These are phyloP conservation scores for Tricholoma furcatifolium DNA, from an alignment of 768 basidiomycete species.

Conservation along the genomic window DNA sequence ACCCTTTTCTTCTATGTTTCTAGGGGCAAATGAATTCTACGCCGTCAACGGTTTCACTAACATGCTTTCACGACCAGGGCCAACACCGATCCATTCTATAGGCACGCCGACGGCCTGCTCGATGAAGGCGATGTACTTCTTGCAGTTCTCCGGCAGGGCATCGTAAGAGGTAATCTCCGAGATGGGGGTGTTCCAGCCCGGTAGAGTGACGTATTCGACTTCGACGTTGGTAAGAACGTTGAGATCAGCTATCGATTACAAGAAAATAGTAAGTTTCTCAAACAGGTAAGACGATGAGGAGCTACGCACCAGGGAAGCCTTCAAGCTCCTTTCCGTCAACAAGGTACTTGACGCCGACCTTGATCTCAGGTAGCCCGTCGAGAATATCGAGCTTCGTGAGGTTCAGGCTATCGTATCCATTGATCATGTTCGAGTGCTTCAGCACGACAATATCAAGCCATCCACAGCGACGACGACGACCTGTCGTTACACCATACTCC, in stretches of 20 bases:
- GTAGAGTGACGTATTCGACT: slow-evolving; percentile 85
- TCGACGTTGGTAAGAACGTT: slow-evolving; percentile 76
- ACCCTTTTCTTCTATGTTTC: neutral
- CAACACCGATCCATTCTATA: slow-evolving; percentile 92
- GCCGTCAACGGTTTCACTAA: slow-evolving; percentile 22
- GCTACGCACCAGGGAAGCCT: slow-evolving; percentile 83
- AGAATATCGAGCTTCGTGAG: slow-evolving; percentile 96
- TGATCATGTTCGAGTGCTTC: slow-evolving; percentile 89
- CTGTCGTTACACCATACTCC: slow-evolving; percentile 93
- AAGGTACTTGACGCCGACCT: slow-evolving; percentile 79
- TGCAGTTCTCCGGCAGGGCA: slow-evolving; percentile 81
- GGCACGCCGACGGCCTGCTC: slow-evolving; percentile 71
- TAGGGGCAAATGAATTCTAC: neutral
- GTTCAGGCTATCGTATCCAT: slow-evolving; percentile 92
- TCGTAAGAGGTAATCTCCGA: slow-evolving; percentile 59
- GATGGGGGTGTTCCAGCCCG: slow-evolving; percentile 89
- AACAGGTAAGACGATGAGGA: neutral
- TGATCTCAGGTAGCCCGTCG: slow-evolving; percentile 82
- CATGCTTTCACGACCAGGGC: slow-evolving; percentile 85
- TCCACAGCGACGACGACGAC: slow-evolving; percentile 88
- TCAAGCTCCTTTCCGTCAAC: slow-evolving; percentile 74
- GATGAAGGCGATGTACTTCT: slow-evolving; percentile 84
- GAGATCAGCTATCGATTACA: slow-evolving; percentile 70
- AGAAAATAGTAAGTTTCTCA: neutral
- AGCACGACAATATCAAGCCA: slow-evolving; percentile 98